These are phyloP conservation scores for Epichloe bromicola DNA, from an alignment of 2,329 filamentous ascomycete species.

Conservation along the genomic window DNA sequence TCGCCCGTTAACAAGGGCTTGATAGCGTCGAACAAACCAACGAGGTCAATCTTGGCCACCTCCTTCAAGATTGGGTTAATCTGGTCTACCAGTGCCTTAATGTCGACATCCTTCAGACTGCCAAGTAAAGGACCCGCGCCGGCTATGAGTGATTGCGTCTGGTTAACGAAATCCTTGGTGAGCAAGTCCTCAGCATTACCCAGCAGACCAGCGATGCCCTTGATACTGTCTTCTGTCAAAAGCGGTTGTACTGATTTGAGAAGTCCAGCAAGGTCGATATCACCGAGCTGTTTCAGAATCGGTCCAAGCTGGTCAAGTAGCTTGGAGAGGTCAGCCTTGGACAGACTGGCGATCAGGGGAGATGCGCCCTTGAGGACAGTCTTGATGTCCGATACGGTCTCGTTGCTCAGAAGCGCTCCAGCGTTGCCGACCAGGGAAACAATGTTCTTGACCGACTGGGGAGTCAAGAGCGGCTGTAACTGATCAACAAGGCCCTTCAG, in stretches of 20 bases:
- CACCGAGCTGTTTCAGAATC: conserved; percentile 2
- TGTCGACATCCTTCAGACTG: conserved; percentile 18
- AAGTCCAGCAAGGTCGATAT: conserved; percentile 3
- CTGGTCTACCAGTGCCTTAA: conserved; percentile 9
- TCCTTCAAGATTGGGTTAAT: conserved; percentile 18
- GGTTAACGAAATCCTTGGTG: conserved; percentile 11
- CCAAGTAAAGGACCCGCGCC: conserved; percentile 20
- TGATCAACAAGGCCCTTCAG: conserved; percentile 19
- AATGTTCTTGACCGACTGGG: conserved; percentile 15
- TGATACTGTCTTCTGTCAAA: conserved; percentile 10
- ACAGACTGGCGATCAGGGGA: conserved; percentile 4
- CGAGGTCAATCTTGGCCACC: conserved; percentile 4
- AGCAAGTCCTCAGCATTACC: conserved; percentile 2
- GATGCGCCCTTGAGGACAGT: conserved; percentile 2
- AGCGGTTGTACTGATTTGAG: conserved; percentile 8
- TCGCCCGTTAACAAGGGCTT: conserved; percentile 12
- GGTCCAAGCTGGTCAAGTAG: conserved; percentile 5
- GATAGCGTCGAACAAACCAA: conserved; percentile 1
- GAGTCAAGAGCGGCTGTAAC: conserved; percentile 14
- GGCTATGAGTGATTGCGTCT: conserved; percentile 5
- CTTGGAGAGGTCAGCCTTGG: conserved; percentile 5
- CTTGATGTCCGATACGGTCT: conserved; percentile 2
- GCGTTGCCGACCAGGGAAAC: conserved; percentile 11
- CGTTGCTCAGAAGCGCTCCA: conserved; percentile 1
- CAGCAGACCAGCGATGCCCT: conserved; percentile 8